Conservation (phyloP, 140 eudicot species). For the Oenanthe javanica region DNA sequence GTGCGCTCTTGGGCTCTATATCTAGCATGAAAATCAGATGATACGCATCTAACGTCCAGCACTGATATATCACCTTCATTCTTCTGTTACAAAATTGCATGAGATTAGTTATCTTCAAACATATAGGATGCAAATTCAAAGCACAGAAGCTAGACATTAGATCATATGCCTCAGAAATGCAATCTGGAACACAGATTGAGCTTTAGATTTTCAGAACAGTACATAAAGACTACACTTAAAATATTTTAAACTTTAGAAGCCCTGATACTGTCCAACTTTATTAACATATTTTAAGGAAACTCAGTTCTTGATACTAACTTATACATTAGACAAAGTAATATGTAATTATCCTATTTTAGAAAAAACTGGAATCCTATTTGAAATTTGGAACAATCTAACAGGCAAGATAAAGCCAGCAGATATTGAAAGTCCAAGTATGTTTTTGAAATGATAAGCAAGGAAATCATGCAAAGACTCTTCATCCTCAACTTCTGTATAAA, state of each 20-base stretch:
- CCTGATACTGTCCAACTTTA: neutral
- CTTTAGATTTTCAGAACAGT: neutral
- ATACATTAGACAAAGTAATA: neutral
- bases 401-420: neutral
- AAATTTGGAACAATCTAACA: neutral
- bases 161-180: neutral
- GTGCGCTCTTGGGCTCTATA: constrained; percentile 95
- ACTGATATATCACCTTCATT: constrained; percentile 73
- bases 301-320: neutral
- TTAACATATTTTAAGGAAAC: neutral
- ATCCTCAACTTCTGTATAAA: neutral
- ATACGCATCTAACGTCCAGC: constrained; percentile 75
- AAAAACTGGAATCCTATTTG: neutral
- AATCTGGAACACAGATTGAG: constrained; percentile 4
- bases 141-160: neutral
- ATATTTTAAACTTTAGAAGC: neutral
- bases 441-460: neutral
- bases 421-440: neutral
- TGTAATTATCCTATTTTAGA: neutral
- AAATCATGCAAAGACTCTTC: neutral
- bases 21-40: constrained; percentile 88
- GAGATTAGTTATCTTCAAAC: constrained; percentile 6
- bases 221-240: neutral
- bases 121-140: neutral
- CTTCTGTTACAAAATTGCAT: constrained; percentile 42